Conservation (phyloP, 23 red algal species). For the Gracilaria gracilis region DNA sequence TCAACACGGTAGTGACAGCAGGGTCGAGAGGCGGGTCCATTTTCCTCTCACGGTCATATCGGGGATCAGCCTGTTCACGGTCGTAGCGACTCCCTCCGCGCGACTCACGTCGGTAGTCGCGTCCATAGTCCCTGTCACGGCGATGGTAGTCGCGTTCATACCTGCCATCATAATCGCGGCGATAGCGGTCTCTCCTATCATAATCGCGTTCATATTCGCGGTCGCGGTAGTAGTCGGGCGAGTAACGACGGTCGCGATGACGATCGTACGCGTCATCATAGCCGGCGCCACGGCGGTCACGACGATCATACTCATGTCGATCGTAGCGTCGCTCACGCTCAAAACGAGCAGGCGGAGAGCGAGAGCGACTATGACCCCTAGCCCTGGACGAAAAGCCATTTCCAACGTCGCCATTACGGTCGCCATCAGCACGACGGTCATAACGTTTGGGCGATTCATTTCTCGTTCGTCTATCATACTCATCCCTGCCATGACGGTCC, state of each 20-base stretch:
- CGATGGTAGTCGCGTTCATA: conserved; percentile 17
- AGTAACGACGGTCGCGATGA: conserved; percentile 33
- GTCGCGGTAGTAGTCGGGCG: conserved; percentile 45
- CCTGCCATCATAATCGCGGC: not conserved
- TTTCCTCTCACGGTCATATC: conserved; percentile 43
- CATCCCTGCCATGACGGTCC: conserved; percentile 30
- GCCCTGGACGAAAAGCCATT: conserved; percentile 28
- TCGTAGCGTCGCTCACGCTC: conserved; percentile 55
- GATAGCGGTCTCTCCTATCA: conserved; percentile 43
- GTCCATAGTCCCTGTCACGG: conserved; percentile 24
- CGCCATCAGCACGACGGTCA: conserved; percentile 27
- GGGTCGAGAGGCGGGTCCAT: conserved; percentile 40
- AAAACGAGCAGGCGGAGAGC: conserved; percentile 12
- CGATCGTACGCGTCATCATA: conserved; percentile 30
- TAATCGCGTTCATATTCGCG: conserved; percentile 54
- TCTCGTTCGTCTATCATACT: conserved; percentile 31
- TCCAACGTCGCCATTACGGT: conserved; percentile 28
- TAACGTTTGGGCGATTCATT: conserved; percentile 15
- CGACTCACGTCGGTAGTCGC: conserved; percentile 35
- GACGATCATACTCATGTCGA: conserved; percentile 34
- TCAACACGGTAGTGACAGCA: conserved; percentile 56
- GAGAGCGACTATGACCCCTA: conserved; percentile 15
- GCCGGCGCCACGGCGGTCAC: conserved; percentile 14
- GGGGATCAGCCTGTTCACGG: conserved; percentile 23
- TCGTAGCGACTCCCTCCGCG: conserved; percentile 26